These are phyloP conservation scores for Exsudoporus frostii DNA, from an alignment of 768 basidiomycete genomes.

Conservation along the genomic window DNA sequence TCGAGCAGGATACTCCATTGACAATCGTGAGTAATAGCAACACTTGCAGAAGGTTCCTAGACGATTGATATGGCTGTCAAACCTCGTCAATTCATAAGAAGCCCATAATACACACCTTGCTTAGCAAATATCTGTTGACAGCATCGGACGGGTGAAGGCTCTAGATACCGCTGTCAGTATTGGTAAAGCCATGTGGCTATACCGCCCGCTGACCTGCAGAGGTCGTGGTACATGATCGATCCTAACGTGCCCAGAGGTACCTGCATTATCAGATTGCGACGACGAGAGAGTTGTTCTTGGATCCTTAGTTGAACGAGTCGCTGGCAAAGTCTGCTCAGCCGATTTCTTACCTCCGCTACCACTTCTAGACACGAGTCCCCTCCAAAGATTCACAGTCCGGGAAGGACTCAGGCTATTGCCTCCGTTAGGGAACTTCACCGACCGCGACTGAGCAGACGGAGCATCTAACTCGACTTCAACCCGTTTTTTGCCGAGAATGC, in stretches of 20 bases:
- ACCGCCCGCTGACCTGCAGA: background rate
- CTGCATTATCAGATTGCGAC: background rate
- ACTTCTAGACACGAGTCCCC: background rate
- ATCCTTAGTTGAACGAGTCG: background rate
- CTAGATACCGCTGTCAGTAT: background rate
- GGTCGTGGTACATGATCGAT: slow-evolving; percentile 2
- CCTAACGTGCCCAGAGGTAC: background rate
- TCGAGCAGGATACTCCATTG: slow-evolving; percentile 13
- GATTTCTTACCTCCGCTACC: background rate
- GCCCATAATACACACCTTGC: background rate
- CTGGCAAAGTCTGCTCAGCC: background rate
- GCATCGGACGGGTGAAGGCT: slow-evolving; percentile 13
- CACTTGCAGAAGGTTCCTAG: slow-evolving; percentile 9
- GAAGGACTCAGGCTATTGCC: background rate
- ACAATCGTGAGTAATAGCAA: slow-evolving; percentile 14
- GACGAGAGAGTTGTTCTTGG: background rate
- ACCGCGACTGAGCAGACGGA: background rate
- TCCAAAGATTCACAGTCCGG: background rate
- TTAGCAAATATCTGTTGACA: slow-evolving; percentile 12
- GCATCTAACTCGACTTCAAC: background rate
- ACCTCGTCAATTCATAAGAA: background rate
- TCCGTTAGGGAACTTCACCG: background rate
- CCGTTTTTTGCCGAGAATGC: slow-evolving; percentile 1
- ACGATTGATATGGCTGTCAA: background rate
- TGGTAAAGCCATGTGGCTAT: too few relatives aligned